Evolutionary conservation across 805 yeast genomes (phyloP), one percentile per base, ranked within the genome.

Genomic region (Saccharomycopsis synnaedendra): DNA sequence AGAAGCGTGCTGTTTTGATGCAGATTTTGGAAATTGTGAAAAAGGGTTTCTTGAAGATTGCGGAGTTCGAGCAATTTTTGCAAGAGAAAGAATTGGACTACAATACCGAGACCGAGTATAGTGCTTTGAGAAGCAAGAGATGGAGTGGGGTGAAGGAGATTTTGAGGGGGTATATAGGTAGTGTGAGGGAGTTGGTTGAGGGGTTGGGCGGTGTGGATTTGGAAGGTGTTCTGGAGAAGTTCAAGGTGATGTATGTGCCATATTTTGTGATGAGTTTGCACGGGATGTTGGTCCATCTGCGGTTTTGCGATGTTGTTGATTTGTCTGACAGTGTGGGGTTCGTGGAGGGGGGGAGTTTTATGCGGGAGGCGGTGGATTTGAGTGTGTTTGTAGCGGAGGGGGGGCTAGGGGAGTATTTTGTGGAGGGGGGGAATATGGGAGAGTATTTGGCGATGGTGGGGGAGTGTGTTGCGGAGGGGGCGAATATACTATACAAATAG

Each of bases 191-290:
- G 19, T 19, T 19, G 19, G 19, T 19, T 19, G 19, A 19, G 19
- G 19, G 19, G 19, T 19, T 19, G 19, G 19, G 19, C 2, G 19
- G 19, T 19, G 19, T 19, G n/a, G 42, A 44, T 19, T 40, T 51
- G 27, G 35, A 36, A 19, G 29, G 32, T 34, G 29, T 76, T 3
- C 70, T 74, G 45, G 63, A 63, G 41, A 81, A 75, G 45, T 66
- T 85, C 44, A 74, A 95, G 57, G 68, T 78, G 7, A 61, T 78
- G 19, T 88, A 86, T 61, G 73, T 86, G 5, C 96, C 97, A 10
- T 74, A 73, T 54, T 61, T 87, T 47, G 70, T 86, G 35, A 75
- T 82, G 47, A 85, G 82, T 55, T 65, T 84, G 44, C 76, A 84
- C 55, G 75, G 74, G 42, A 72, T 82, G 8, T 62, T 76, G 41